Percentiles rank a stretch among this genome's conserved stretches.
Conservation (phyloP, 2,329 filamentous ascomycete species). For the Bipolaris victoriae region DNA sequence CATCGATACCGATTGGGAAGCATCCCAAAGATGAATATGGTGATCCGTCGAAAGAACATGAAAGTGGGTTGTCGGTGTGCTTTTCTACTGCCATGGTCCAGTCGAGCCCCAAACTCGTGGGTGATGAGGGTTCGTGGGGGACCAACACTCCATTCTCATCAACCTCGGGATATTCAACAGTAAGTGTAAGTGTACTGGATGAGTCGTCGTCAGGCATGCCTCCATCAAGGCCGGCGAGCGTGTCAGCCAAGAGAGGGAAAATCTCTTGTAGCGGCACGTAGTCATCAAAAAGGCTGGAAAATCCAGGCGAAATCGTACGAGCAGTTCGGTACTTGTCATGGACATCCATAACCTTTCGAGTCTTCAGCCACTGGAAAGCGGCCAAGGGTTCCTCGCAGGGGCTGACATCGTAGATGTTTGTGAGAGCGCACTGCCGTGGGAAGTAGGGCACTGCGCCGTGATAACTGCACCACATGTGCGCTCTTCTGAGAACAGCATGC, state of each 20-base stretch:
- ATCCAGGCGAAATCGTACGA: conserved; percentile 36
- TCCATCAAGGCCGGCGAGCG: conserved; percentile 36
- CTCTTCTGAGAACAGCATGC: conserved; percentile 45
- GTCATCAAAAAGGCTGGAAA: conserved; percentile 41
- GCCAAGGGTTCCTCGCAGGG: conserved; percentile 43
- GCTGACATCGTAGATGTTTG: conserved; percentile 29
- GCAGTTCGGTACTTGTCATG: conserved; percentile 44
- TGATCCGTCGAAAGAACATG: conserved; percentile 39
- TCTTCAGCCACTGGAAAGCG: conserved; percentile 49
- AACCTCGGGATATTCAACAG: conserved; percentile 42
- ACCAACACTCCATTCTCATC: conserved; percentile 39
- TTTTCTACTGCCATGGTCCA: conserved; percentile 39
- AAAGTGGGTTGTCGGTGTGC: conserved; percentile 38
- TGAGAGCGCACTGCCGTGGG: conserved; percentile 33
- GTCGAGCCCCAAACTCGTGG: conserved; percentile 29
- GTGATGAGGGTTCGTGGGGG: conserved; percentile 23
- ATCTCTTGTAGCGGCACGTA: conserved; percentile 38
- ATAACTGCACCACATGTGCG: conserved; percentile 48
- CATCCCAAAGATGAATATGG: conserved; percentile 40
- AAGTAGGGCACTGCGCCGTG: conserved; percentile 45
- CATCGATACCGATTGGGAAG: conserved; percentile 46
- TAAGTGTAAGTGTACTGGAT: conserved; percentile 40
- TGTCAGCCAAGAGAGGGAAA: conserved; percentile 34
- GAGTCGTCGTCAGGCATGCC: conserved; percentile 29
- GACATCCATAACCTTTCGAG: conserved; percentile 44